phyloP scores from a whole-genome alignment of 139 green algal species.

The Chlorella sp. region DNA sequence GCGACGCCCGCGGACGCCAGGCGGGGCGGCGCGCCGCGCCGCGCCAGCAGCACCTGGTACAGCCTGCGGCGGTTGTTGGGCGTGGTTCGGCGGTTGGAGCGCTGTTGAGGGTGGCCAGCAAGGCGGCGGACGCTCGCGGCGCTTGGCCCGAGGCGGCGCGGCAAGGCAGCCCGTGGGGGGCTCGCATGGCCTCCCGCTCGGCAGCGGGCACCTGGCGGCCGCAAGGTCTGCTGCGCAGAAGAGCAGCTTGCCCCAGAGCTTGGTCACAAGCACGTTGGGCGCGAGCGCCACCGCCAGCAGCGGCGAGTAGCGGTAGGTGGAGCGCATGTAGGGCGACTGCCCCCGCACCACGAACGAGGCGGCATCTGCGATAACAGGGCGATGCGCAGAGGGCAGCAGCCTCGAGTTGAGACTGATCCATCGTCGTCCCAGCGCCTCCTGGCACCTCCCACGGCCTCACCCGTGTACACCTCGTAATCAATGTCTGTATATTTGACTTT shows the following conservation, averaged over 20 bases:
- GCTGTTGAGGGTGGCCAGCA: too few species aligned
- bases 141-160: too few species aligned
- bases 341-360: conserved; percentile 40
- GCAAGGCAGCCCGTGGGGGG: too few species aligned
- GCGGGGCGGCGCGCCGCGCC: not conserved
- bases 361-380: conserved; percentile 61
- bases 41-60: conserved; percentile 44
- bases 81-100: too few species aligned
- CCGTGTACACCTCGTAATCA: conserved; percentile 83
- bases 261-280: conserved; percentile 78
- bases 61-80: conserved; percentile 41
- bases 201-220: conserved; percentile 56
- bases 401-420: too few species aligned
- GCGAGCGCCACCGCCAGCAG: conserved; percentile 85
- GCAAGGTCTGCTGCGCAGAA: conserved; percentile 77
- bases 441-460: too few species aligned
- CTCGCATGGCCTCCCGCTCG: too few species aligned
- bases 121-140: too few species aligned
- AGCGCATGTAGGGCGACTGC: conserved; percentile 45
- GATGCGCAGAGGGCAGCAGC: too few species aligned
- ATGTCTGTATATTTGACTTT: conserved; percentile 92
- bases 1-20: conserved; percentile 21
- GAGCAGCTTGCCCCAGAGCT: conserved; percentile 85
- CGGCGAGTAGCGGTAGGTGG: conserved; percentile 86
- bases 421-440: too few species aligned